phyloP scores from a whole-genome alignment of 2,329 filamentous ascomycete species.

The Tolypocladium ophioglossoides region DNA sequence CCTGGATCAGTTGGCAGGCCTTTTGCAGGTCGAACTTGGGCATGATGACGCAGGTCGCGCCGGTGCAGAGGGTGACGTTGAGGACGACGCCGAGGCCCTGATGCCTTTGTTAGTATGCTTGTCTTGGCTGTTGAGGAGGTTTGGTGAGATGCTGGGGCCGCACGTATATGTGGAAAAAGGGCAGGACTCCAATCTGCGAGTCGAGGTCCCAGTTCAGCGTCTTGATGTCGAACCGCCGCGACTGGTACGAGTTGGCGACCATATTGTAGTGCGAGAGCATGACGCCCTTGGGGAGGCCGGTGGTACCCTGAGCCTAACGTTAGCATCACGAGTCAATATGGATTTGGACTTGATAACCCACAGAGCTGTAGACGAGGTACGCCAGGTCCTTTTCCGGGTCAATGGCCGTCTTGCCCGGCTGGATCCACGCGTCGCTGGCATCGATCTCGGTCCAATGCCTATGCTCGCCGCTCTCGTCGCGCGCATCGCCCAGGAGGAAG shows the following conservation, averaged over 20 bases:
- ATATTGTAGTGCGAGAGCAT: slow-evolving; percentile 79
- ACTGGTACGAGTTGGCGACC: slow-evolving; percentile 59
- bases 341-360: slow-evolving; percentile 7
- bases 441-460: slow-evolving; percentile 66
- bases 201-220: slow-evolving; percentile 54
- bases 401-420: slow-evolving; percentile 46
- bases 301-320: slow-evolving; percentile 51
- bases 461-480: slow-evolving; percentile 44
- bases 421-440: slow-evolving; percentile 42
- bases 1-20: slow-evolving; percentile 68
- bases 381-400: slow-evolving; percentile 63
- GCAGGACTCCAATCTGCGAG: slow-evolving; percentile 66
- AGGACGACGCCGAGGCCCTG: slow-evolving; percentile 22
- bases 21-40: slow-evolving; percentile 69
- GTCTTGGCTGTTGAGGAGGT: neutral
- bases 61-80: slow-evolving; percentile 32
- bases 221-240: slow-evolving; percentile 38
- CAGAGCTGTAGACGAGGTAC: slow-evolving; percentile 76
- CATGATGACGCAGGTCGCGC: slow-evolving; percentile 63
- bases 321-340: neutral
- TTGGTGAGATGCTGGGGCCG: slow-evolving; percentile 13
- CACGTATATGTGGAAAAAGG: slow-evolving; percentile 89
- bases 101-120: neutral
- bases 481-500: slow-evolving; percentile 62
- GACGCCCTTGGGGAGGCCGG: slow-evolving; percentile 84